phyloP scores from a whole-genome alignment of 352 stramenopile species.

The Blastocystis sp. region DNA sequence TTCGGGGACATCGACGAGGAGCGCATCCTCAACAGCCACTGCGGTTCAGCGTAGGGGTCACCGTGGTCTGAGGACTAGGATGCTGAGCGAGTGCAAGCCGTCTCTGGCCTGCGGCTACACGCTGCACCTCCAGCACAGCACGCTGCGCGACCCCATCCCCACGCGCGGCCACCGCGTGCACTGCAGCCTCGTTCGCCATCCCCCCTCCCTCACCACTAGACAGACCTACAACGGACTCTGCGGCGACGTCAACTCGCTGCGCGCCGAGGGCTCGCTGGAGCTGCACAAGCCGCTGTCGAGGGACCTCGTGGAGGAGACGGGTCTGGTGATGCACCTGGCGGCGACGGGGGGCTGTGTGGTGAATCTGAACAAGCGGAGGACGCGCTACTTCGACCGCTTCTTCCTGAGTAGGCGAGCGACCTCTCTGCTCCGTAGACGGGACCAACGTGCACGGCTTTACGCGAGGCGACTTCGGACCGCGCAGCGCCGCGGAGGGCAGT shows the following conservation, averaged over 20 bases:
- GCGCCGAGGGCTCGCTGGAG: not conserved
- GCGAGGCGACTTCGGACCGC: not conserved
- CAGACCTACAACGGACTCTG: slow-evolving; percentile 39
- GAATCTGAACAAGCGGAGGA: not conserved
- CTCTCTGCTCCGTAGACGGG: not conserved
- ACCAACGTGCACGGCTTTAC: not conserved
- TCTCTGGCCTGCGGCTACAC: not conserved
- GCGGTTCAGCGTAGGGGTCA: not conserved
- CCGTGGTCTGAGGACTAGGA: not conserved
- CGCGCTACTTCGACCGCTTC: slow-evolving; percentile 10
- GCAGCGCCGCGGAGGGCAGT: not conserved
- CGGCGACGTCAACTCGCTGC: not conserved
- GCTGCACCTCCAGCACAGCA: not conserved
- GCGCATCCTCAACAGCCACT: slow-evolving; percentile 11
- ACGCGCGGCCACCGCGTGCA: not conserved
- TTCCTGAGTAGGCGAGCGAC: not conserved
- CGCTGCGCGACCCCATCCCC: not conserved
- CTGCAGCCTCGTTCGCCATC: not conserved
- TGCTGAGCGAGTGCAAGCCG: slow-evolving; percentile 19
- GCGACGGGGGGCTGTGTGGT: not conserved
- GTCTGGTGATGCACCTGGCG: not conserved
- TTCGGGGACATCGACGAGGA: slow-evolving; percentile 31
- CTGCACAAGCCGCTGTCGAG: not conserved
- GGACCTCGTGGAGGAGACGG: not conserved
- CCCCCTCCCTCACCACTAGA: not conserved